A percentile compares a stretch with the other conserved stretches of the same genome.
Conservation (phyloP, 2,329 filamentous ascomycete species). For the Trichoderma simmonsii region DNA sequence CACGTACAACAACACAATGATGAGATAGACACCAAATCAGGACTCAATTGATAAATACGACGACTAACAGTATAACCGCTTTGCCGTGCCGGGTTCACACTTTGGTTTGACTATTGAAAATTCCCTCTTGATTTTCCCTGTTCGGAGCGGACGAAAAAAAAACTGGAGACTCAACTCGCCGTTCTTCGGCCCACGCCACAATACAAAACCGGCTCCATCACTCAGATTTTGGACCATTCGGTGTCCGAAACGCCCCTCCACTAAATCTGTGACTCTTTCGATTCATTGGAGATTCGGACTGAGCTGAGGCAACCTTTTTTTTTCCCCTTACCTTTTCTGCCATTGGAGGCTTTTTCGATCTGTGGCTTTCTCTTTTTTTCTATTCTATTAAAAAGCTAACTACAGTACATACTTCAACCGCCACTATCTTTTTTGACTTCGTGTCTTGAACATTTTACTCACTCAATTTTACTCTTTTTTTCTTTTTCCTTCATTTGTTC, state of each 20-base stretch:
- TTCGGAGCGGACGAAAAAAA: neutral
- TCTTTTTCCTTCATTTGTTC: neutral
- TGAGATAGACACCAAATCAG: neutral
- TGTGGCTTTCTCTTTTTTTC: constrained; percentile 5
- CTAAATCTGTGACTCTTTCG: neutral
- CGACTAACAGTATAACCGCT: neutral
- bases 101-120: neutral
- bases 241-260: constrained; percentile 5
- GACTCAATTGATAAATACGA: neutral
- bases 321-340: neutral
- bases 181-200: constrained; percentile 1
- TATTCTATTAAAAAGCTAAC: neutral
- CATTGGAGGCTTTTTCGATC: neutral
- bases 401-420: neutral
- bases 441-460: neutral
- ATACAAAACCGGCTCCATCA: neutral
- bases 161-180: neutral
- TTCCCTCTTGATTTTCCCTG: neutral
- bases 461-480: neutral
- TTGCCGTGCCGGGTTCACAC: neutral
- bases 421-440: neutral
- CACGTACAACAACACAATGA: neutral
- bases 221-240: neutral
- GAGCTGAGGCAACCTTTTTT: constrained; percentile 3
- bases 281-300: neutral